Conservation (phyloP, 139 green algal species). For the Closterium sp. region DNA sequence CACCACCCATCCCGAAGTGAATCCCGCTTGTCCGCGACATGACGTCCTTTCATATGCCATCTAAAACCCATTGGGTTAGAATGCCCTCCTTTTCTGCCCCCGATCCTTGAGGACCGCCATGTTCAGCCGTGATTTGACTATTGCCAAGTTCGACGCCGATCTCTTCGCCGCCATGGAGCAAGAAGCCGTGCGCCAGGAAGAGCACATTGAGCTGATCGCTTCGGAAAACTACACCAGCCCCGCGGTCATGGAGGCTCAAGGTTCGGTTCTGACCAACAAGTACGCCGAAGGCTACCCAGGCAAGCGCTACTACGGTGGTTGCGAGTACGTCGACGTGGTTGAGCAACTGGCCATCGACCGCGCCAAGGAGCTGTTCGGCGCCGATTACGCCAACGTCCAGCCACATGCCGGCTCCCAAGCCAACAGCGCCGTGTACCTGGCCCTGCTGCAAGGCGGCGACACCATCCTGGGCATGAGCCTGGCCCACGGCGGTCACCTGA, state of each 20-base stretch:
- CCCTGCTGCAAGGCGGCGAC: conserved; percentile 81
- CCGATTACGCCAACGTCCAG: conserved; percentile 81
- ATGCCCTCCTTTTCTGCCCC: too few relatives aligned
- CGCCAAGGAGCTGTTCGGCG: conserved; percentile 70
- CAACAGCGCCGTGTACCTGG: conserved; percentile 77
- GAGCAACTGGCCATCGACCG: conserved; percentile 83
- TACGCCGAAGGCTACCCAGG: conserved; percentile 90
- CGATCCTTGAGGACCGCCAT: too few relatives aligned
- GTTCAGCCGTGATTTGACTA: too few relatives aligned
- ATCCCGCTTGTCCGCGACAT: too few relatives aligned
- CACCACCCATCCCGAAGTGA: too few relatives aligned
- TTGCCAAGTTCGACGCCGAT: too few relatives aligned
- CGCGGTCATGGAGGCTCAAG: conserved; percentile 88
- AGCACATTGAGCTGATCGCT: conserved; percentile 95
- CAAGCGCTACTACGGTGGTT: conserved; percentile 92
- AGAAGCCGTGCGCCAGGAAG: too few relatives aligned
- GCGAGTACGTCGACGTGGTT: conserved; percentile 85
- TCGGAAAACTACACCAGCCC: conserved; percentile 92
- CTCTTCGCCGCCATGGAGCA: too few relatives aligned
- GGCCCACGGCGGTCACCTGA: conserved; percentile 79
- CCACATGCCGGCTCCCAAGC: conserved; percentile 67
- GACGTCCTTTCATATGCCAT: too few relatives aligned
- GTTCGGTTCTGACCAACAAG: conserved; percentile 94
- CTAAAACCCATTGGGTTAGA: too few relatives aligned
- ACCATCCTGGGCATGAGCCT: conserved; percentile 75